These are phyloP conservation scores for Didymella lethalis DNA, from an alignment of 2,329 filamentous ascomycete genomes.

Conservation along the genomic window DNA sequence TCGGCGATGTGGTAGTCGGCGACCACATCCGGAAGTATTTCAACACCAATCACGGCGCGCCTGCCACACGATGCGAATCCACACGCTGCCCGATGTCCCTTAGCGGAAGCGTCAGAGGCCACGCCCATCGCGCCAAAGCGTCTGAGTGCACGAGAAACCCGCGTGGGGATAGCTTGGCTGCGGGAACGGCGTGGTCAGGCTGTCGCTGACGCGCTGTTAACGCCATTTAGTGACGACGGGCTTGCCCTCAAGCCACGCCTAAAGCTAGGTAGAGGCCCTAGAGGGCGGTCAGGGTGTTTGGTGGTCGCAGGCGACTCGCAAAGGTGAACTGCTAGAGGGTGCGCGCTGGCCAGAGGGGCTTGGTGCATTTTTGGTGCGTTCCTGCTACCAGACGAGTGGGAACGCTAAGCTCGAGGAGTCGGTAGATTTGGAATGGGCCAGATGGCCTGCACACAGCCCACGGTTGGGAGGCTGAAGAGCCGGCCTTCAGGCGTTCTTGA, in stretches of 20 bases:
- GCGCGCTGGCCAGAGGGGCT: conserved; percentile 1
- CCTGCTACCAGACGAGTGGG: conserved; percentile 21
- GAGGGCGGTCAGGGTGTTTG: conserved; percentile 8
- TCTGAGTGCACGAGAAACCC: conserved; percentile 18
- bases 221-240: conserved; percentile 13
- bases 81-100: conserved; percentile 21
- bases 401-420: conserved; percentile 13
- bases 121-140: conserved; percentile 12
- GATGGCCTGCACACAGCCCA: not conserved
- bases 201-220: conserved; percentile 8
- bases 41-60: conserved; percentile 11
- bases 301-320: not conserved
- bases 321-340: conserved; percentile 17
- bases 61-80: conserved; percentile 8
- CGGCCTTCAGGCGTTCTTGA: conserved; percentile 4
- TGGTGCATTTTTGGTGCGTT: conserved; percentile 20
- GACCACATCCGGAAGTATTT: conserved; percentile 21
- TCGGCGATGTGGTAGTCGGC: conserved; percentile 25
- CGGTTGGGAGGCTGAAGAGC: conserved; percentile 11
- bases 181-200: conserved; percentile 18
- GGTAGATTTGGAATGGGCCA: conserved; percentile 18
- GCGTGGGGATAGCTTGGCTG: conserved; percentile 18
- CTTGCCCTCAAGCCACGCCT: conserved; percentile 11
- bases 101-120: conserved; percentile 13
- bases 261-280: conserved; percentile 20